Percentiles rank a stretch among this genome's conserved stretches.
Evolutionary conservation across 1,284 basidiomycete genomes (phyloP).

Genomic region (Austroboletus niveus): DNA sequence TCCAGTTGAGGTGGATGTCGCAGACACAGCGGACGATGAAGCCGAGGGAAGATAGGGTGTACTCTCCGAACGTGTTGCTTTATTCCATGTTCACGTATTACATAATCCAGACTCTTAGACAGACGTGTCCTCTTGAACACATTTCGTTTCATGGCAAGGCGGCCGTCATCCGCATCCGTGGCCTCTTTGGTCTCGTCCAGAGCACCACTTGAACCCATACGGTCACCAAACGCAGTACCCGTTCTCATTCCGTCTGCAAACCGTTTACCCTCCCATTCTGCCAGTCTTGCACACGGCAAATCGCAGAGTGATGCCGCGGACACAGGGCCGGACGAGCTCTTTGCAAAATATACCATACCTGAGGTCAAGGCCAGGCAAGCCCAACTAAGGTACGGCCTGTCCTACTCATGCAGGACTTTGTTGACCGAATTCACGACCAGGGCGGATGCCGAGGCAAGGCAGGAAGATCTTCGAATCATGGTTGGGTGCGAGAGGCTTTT

Average conservation of each 20-base stretch:
- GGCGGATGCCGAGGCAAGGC: constrained; percentile 86
- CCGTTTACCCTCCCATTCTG: constrained; percentile 17
- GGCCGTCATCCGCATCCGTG: constrained; percentile 26
- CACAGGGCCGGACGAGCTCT: constrained; percentile 79
- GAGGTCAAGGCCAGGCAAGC: constrained; percentile 76
- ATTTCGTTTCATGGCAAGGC: constrained; percentile 33
- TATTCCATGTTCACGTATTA: constrained; percentile 12
- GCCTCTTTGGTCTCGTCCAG: constrained; percentile 23
- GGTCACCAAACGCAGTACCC: constrained; percentile 3
- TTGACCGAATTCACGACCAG: constrained; percentile 37
- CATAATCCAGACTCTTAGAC: constrained; percentile 12
- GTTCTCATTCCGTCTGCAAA: constrained; percentile 4
- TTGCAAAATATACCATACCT: constrained; percentile 66
- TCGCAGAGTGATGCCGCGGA: constrained; percentile 22
- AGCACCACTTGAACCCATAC: constrained; percentile 5
- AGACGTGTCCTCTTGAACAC: constrained; percentile 4
- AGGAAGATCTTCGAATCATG: constrained; percentile 90
- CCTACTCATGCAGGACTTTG: background rate
- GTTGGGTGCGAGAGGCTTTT: constrained; percentile 74
- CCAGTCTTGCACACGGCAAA: constrained; percentile 16
- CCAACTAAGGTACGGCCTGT: constrained; percentile 57
- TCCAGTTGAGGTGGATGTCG: constrained; percentile 31
- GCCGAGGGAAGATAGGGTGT: constrained; percentile 23
- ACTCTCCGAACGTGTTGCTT: background rate
- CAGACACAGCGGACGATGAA: constrained; percentile 18